phyloP scores from a whole-genome alignment of 352 stramenopile genomes.

The Sclerospora graminicola region DNA sequence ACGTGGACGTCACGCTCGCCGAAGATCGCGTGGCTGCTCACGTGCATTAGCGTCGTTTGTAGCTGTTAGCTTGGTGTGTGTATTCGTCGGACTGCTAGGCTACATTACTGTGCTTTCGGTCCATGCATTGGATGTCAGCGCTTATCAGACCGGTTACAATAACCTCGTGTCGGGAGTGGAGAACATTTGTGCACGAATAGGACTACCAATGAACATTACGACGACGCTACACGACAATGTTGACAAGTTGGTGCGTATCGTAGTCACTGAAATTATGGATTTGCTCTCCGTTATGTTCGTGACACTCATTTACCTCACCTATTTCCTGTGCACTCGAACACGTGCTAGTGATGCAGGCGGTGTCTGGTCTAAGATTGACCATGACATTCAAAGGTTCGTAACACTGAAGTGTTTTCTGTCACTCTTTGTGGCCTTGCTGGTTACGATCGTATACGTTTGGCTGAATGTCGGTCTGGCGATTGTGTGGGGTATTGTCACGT shows the following conservation, averaged over 20 bases:
- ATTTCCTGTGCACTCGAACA: constrained; percentile 81
- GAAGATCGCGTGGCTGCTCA: constrained; percentile 72
- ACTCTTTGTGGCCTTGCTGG: constrained; percentile 77
- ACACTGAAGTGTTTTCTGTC: constrained; percentile 85
- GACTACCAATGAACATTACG: constrained; percentile 80
- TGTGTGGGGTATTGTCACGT: constrained; percentile 84
- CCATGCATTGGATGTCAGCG: constrained; percentile 64
- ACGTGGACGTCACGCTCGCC: constrained; percentile 51
- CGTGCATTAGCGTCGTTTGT: constrained; percentile 74
- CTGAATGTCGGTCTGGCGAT: constrained; percentile 81
- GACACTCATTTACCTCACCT: constrained; percentile 84
- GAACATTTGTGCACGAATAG: constrained; percentile 57
- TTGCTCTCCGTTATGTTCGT: constrained; percentile 85
- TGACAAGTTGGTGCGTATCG: constrained; percentile 74
- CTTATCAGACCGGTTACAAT: constrained; percentile 81
- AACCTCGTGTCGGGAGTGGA: constrained; percentile 58
- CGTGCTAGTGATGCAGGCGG: constrained; percentile 74
- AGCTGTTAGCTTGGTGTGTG: constrained; percentile 75
- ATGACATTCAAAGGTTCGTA: constrained; percentile 84
- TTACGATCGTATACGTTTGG: constrained; percentile 86
- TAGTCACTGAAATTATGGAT: constrained; percentile 84
- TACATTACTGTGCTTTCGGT: constrained; percentile 86
- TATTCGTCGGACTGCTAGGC: constrained; percentile 77
- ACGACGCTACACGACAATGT: constrained; percentile 86
- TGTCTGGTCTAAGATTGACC: constrained; percentile 84